Conservation (phyloP, 31 red algal genomes). For the Porphyra umbilicalis region DNA sequence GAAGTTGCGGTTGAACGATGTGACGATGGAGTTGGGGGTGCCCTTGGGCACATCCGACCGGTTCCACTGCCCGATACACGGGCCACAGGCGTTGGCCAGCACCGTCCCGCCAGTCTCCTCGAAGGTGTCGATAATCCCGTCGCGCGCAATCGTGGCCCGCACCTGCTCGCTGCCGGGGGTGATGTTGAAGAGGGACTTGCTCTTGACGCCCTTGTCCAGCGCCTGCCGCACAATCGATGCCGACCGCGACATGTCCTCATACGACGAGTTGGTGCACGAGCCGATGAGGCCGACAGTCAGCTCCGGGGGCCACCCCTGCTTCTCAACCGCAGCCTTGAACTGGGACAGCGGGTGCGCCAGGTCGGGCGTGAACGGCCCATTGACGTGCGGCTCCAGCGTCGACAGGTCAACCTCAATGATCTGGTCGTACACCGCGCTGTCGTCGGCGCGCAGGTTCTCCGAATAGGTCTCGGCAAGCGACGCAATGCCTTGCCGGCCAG, state of each 20-base stretch:
- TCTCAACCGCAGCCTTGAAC: slow-evolving; percentile 61
- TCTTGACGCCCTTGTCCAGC: slow-evolving; percentile 67
- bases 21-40: slow-evolving; percentile 93
- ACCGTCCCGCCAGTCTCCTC: slow-evolving; percentile 87
- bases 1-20: slow-evolving; percentile 99
- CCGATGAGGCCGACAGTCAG: slow-evolving; percentile 85
- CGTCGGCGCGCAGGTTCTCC: slow-evolving; percentile 77
- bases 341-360: slow-evolving; percentile 83
- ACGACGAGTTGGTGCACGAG: slow-evolving; percentile 98
- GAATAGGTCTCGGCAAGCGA: slow-evolving; percentile 58
- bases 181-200: slow-evolving; percentile 88
- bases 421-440: slow-evolving; percentile 88
- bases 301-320: slow-evolving; percentile 84
- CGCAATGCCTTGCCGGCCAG: slow-evolving; percentile 69
- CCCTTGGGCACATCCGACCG: slow-evolving; percentile 93
- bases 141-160: slow-evolving; percentile 88
- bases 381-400: slow-evolving; percentile 86
- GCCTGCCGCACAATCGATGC: slow-evolving; percentile 92
- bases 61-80: slow-evolving; percentile 99
- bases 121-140: slow-evolving; percentile 88
- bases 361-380: slow-evolving; percentile 99
- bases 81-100: slow-evolving; percentile 97
- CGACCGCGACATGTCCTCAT: slow-evolving; percentile 89
- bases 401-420: slow-evolving; percentile 95
- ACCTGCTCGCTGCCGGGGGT: slow-evolving; percentile 99